Conservation (phyloP, 2,329 filamentous ascomycete genomes). For the Phyllosticta paracitricarpa region DNA sequence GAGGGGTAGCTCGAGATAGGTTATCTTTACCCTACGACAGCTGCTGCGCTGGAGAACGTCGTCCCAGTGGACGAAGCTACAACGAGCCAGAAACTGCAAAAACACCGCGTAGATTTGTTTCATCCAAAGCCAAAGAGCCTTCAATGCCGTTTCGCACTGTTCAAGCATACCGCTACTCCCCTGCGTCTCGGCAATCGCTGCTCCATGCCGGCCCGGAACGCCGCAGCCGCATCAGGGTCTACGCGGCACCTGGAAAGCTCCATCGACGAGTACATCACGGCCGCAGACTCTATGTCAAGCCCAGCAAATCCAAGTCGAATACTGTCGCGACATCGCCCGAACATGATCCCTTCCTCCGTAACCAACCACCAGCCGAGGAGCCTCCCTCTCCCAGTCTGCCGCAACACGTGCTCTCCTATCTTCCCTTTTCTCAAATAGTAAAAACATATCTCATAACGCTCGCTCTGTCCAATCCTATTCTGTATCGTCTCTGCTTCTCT, state of each 20-base stretch:
- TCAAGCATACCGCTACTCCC: background rate
- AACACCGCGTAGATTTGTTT: background rate
- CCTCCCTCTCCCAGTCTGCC: background rate
- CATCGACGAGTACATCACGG: background rate
- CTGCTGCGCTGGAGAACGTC: background rate
- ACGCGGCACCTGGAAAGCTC: background rate
- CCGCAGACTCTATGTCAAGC: background rate
- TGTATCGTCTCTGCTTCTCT: background rate
- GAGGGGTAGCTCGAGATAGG: background rate
- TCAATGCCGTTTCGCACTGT: background rate
- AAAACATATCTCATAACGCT: conserved; percentile 9
- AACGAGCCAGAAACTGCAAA: background rate
- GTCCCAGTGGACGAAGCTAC: background rate
- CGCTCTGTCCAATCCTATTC: background rate
- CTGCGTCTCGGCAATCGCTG: background rate
- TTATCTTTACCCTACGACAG: background rate
- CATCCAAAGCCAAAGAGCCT: background rate
- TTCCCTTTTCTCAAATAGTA: conserved; percentile 4
- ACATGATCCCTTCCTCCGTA: background rate
- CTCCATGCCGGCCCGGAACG: background rate
- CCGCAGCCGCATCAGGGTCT: background rate
- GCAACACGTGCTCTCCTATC: background rate
- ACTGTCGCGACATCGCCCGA: conserved; percentile 1
- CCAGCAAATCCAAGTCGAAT: background rate
- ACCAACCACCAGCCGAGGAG: background rate